phyloP scores from a whole-genome alignment of 75 land plant species.

The Cryptomeria japonica region DNA sequence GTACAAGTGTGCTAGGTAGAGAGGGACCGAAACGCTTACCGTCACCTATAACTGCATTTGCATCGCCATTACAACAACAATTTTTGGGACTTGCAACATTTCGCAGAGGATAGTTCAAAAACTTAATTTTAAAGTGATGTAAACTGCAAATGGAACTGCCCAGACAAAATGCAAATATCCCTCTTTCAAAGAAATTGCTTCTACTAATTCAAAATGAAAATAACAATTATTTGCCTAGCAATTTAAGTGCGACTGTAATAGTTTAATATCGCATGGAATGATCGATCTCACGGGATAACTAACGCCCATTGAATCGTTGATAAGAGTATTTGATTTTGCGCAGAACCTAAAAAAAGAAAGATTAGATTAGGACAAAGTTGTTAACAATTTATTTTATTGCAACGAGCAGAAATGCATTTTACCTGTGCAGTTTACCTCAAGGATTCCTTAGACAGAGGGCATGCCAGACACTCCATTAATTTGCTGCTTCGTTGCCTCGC shows the following conservation, averaged over 20 bases:
- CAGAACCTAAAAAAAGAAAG: slow-evolving; percentile 21
- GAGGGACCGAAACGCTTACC: background rate
- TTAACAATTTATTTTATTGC: background rate
- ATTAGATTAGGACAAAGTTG: background rate
- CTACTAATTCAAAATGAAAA: too few species aligned
- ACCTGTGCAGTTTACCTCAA: slow-evolving; percentile 17
- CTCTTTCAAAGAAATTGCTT: background rate
- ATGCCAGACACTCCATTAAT: slow-evolving; percentile 21
- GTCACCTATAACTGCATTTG: background rate
- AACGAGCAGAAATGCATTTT: background rate
- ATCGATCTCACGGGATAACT: slow-evolving; percentile 33
- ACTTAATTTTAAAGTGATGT: background rate
- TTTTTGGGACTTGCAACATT: background rate
- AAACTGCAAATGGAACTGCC: background rate
- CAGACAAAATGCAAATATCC: background rate
- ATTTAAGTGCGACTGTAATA: background rate
- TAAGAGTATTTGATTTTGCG: slow-evolving; percentile 37
- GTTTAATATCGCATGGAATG: background rate
- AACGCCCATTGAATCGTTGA: slow-evolving; percentile 32
- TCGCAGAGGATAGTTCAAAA: background rate
- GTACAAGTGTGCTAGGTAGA: background rate
- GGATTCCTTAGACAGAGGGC: slow-evolving; percentile 31
- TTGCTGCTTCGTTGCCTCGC: slow-evolving; percentile 10
- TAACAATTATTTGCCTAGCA: too few species aligned
- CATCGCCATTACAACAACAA: background rate